A percentile compares a stretch with the other conserved stretches of the same genome.
Conservation (phyloP, 164 flowering plant genomes). For the Pachysandra terminalis region DNA sequence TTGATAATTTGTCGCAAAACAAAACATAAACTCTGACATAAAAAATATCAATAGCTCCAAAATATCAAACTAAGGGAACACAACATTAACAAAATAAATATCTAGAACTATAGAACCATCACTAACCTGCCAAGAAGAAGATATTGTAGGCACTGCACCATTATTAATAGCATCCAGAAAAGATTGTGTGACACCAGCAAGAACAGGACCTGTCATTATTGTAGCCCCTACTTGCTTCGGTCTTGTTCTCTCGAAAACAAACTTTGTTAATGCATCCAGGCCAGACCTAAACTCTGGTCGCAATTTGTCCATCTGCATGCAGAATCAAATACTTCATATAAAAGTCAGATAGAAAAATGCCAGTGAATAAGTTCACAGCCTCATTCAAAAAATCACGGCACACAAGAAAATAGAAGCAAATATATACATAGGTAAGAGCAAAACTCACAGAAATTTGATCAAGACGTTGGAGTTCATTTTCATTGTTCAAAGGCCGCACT, state of each 20-base stretch:
- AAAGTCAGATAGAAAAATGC: not conserved
- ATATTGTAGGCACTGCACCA: slow-evolving; percentile 97
- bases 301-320: slow-evolving; percentile 69
- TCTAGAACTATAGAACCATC: not conserved
- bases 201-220: slow-evolving; percentile 89
- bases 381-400: not conserved
- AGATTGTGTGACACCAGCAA: slow-evolving; percentile 86
- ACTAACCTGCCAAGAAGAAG: slow-evolving; percentile 99
- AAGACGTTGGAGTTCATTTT: slow-evolving; percentile 81
- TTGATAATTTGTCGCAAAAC: too few species aligned
- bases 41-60: not conserved
- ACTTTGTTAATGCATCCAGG: slow-evolving; percentile 84
- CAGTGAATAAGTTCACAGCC: not conserved
- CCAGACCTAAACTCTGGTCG: slow-evolving; percentile 96
- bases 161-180: slow-evolving; percentile 91
- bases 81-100: not conserved
- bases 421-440: not conserved
- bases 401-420: not conserved
- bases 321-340: slow-evolving; percentile 2
- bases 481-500: slow-evolving; percentile 88
- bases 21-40: too few species aligned
- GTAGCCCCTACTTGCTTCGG: slow-evolving; percentile 97
- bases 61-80: slow-evolving; percentile 3
- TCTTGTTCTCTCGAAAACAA: slow-evolving; percentile 95
- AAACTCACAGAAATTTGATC: slow-evolving; percentile 80